Evolutionary conservation across 1,139 yeast genomes (phyloP).

Genomic region (Meyerozyma athensensis): DNA sequence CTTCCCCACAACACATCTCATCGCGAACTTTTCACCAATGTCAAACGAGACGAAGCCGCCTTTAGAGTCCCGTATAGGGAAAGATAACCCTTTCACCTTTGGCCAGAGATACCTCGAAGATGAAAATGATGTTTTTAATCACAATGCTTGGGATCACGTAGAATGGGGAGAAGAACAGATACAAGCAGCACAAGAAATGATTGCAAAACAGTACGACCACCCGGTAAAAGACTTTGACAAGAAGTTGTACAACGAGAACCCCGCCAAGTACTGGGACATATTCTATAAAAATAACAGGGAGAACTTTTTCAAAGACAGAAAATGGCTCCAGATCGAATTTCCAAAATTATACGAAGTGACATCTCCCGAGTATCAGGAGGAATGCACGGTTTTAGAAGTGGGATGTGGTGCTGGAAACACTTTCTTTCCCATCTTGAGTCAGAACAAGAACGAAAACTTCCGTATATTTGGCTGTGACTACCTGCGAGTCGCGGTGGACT

Average conservation of each 20-base stretch:
- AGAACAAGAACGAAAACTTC: constrained; percentile 75
- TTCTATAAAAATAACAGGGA: constrained; percentile 87
- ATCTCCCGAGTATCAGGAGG: constrained; percentile 57
- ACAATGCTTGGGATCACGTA: constrained; percentile 97
- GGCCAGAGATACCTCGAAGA: constrained; percentile 77
- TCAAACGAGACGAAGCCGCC: constrained; percentile 22
- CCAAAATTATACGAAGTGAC: constrained; percentile 82
- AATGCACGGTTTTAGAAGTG: constrained; percentile 74
- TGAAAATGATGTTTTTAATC: constrained; percentile 81
- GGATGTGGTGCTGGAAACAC: constrained; percentile 99
- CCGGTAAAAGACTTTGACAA: constrained; percentile 90
- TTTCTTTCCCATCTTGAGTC: constrained; percentile 78
- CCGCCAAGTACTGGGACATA: constrained; percentile 93
- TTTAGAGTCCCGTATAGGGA: constrained; percentile 60
- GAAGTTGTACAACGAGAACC: constrained; percentile 70
- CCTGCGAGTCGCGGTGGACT: constrained; percentile 82
- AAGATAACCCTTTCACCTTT: constrained; percentile 86
- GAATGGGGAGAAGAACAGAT: constrained; percentile 96
- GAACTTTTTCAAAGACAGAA: constrained; percentile 92
- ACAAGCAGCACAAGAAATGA: constrained; percentile 67
- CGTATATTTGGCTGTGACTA: constrained; percentile 85
- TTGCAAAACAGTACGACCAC: constrained; percentile 66
- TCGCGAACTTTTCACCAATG: constrained; percentile 3
- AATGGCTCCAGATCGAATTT: constrained; percentile 93
- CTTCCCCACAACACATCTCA: not conserved